Evolutionary conservation across 345 rosid genomes (phyloP).

Genomic region (Dimocarpus longan): DNA sequence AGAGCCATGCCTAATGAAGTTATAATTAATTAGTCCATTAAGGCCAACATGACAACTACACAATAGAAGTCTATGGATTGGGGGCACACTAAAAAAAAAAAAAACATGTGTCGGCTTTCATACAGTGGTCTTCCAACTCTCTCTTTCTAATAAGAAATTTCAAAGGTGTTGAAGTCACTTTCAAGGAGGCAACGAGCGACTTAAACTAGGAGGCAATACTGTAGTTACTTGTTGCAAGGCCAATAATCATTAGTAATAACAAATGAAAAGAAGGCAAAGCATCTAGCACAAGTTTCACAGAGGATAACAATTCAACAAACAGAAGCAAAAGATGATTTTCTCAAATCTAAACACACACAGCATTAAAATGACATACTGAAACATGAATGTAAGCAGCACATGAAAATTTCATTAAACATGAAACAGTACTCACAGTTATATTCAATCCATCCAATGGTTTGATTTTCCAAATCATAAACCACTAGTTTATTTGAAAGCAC

Average conservation of each 20-base stretch:
- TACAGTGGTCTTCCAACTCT: neutral
- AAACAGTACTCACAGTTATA: slow-evolving; percentile 71
- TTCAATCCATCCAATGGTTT: slow-evolving; percentile 80
- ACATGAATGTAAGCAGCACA: neutral
- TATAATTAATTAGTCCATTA: too few species aligned
- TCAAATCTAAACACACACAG: too few species aligned
- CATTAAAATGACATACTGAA: neutral
- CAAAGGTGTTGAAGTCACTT: neutral
- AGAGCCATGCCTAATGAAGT: too few species aligned
- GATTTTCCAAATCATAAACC: slow-evolving; percentile 70
- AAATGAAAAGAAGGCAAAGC: neutral
- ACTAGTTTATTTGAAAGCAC: slow-evolving; percentile 83
- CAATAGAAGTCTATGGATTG: too few species aligned
- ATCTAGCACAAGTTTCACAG: too few species aligned
- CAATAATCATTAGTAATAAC: neutral
- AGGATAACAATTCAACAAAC: too few species aligned
- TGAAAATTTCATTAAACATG: too few species aligned
- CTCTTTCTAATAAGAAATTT: neutral
- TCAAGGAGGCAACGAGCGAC: neutral
- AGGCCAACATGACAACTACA: too few species aligned
- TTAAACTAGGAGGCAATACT: neutral
- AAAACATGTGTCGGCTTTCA: too few species aligned
- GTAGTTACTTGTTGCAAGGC: neutral
- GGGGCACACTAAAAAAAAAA: too few species aligned
- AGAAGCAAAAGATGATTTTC: too few species aligned